Evolutionary conservation across 2,329 filamentous ascomycete species (phyloP).

Genomic region (Alternaria metachromatica): DNA sequence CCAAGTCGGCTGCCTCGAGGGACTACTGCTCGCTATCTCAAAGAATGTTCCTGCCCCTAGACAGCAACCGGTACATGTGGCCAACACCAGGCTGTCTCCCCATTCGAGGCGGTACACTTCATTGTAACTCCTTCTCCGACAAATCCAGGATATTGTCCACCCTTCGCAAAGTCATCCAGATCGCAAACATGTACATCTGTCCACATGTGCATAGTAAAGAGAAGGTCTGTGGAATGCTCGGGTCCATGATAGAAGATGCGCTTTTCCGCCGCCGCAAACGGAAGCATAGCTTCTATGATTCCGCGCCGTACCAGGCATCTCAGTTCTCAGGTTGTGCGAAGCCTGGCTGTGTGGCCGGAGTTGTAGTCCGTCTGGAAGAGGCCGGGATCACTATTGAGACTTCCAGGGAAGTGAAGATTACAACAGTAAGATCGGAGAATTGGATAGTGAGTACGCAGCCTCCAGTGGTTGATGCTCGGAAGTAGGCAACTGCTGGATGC

Average conservation of each 20-base stretch:
- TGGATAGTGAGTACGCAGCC: neutral
- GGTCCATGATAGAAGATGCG: neutral
- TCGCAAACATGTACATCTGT: neutral
- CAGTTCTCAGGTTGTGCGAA: neutral
- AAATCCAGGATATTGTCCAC: neutral
- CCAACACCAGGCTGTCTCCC: neutral
- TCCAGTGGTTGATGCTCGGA: neutral
- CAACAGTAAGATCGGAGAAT: neutral
- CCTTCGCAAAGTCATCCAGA: neutral
- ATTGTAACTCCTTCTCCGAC: neutral
- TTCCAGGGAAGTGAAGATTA: neutral
- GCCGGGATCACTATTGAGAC: neutral
- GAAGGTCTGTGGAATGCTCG: fast-evolving
- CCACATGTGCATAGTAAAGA: neutral
- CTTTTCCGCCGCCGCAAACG: neutral
- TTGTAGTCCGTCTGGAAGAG: neutral
- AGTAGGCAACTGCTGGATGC: neutral
- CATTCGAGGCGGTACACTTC: neutral
- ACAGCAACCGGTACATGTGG: neutral
- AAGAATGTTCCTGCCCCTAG: neutral
- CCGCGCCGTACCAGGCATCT: neutral
- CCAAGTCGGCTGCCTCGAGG: no score
- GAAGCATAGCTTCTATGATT: neutral
- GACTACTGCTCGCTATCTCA: neutral
- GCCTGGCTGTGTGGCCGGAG: neutral